These are phyloP conservation scores for Solanum bulbocastanum DNA, from an alignment of 257 asterid species.

Conservation along the genomic window DNA sequence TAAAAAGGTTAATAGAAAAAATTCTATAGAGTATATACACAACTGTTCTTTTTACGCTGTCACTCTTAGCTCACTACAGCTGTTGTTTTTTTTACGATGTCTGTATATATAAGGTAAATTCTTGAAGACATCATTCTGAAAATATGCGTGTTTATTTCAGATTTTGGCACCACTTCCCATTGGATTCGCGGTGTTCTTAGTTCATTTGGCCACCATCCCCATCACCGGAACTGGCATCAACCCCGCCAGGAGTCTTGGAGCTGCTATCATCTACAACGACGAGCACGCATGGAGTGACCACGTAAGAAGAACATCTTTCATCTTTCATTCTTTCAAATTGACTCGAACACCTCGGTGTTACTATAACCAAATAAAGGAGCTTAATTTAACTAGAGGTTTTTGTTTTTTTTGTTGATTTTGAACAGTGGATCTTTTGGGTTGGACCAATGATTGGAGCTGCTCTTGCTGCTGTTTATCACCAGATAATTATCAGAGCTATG, in stretches of 20 bases:
- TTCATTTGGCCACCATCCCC: conserved; percentile 74
- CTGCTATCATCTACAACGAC: conserved; percentile 53
- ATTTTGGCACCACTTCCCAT: conserved; percentile 77
- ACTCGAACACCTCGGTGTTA: not conserved
- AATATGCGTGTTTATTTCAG: conserved; percentile 12
- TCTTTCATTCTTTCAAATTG: not conserved
- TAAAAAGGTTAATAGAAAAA: not conserved
- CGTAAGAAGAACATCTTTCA: conserved; percentile 6
- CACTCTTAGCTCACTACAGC: not conserved
- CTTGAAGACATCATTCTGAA: not conserved
- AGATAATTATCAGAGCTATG: conserved; percentile 52
- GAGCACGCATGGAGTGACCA: conserved; percentile 55
- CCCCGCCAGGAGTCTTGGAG: conserved; percentile 77
- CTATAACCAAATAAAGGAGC: not conserved
- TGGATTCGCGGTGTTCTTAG: conserved; percentile 64
- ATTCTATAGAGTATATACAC: too few relatives aligned
- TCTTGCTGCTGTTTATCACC: conserved; percentile 54
- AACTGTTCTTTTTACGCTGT: too few relatives aligned
- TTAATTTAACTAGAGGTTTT: not conserved
- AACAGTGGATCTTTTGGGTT: conserved; percentile 64
- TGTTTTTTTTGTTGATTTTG: not conserved
- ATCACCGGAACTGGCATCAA: conserved; percentile 79
- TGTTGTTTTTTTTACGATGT: not conserved
- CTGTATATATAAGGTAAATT: not conserved
- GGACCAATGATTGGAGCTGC: conserved; percentile 59